These are phyloP conservation scores for Spathaspora passalidarum DNA, from an alignment of 805 yeast genomes.

Conservation along the genomic window DNA sequence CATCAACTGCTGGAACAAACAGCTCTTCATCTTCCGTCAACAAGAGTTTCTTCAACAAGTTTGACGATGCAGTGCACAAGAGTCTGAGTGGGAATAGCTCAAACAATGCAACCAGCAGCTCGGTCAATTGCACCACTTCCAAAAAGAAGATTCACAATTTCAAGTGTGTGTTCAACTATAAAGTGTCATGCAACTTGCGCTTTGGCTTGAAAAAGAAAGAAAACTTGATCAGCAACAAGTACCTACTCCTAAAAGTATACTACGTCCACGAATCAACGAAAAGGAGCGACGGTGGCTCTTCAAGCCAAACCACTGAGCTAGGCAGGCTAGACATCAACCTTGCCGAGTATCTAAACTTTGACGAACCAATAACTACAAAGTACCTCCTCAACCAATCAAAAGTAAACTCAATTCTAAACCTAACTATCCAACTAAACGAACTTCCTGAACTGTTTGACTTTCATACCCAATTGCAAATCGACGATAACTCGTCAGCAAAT, in stretches of 20 bases:
- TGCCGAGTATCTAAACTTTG: conserved; percentile 63
- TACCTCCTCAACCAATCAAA: conserved; percentile 76
- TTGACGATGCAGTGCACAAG: background rate
- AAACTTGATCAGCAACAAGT: conserved; percentile 41
- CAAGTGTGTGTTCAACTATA: conserved; percentile 36
- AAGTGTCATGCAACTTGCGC: conserved; percentile 33
- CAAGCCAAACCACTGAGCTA: conserved; percentile 34
- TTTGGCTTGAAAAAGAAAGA: conserved; percentile 39
- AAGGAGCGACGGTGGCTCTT: background rate
- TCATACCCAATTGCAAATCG: conserved; percentile 39
- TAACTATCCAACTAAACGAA: conserved; percentile 53
- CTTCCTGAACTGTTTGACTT: conserved; percentile 37
- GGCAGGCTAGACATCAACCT: conserved; percentile 70
- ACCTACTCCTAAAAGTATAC: conserved; percentile 33
- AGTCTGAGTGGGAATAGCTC: background rate
- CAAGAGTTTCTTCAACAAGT: background rate
- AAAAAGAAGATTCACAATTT: conserved; percentile 34
- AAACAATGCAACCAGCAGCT: background rate
- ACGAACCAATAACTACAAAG: conserved; percentile 51
- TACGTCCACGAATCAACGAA: conserved; percentile 30
- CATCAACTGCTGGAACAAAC: background rate
- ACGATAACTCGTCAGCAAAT: conserved; percentile 17
- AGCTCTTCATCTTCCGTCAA: background rate
- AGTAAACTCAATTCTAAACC: conserved; percentile 72
- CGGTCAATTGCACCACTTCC: conserved; percentile 27